Percentiles rank a stretch among this genome's conserved stretches.
Conservation (phyloP, 768 basidiomycete species). For the Cantharellus anzutake region DNA sequence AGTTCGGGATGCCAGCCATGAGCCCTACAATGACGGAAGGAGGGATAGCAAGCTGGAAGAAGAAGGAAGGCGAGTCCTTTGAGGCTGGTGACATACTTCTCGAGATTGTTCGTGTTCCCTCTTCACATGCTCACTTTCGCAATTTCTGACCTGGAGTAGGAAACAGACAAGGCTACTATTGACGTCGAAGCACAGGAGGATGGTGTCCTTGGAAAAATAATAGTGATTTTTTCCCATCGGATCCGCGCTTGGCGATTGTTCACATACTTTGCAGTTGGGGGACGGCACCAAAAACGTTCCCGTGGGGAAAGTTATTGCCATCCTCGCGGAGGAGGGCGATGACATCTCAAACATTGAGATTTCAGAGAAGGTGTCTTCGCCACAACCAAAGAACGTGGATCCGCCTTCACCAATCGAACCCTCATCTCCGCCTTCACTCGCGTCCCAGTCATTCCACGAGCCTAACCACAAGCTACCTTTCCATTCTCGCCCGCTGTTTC, state of each 20-base stretch:
- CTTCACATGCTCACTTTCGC: not conserved
- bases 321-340: slow-evolving; percentile 92
- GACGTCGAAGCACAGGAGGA: slow-evolving; percentile 99
- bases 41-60: slow-evolving; percentile 81
- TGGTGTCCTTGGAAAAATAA: slow-evolving; percentile 81
- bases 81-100: slow-evolving; percentile 66
- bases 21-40: slow-evolving; percentile 95
- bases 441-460: slow-evolving; percentile 17
- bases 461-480: slow-evolving; percentile 12
- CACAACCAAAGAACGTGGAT: slow-evolving; percentile 14
- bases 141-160: slow-evolving; percentile 24
- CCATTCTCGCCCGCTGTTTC: slow-evolving; percentile 40
- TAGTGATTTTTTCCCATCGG: slow-evolving; percentile 32
- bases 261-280: slow-evolving; percentile 25
- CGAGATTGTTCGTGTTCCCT: slow-evolving; percentile 50
- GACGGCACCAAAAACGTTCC: slow-evolving; percentile 73
- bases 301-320: slow-evolving; percentile 77
- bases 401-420: slow-evolving; percentile 2
- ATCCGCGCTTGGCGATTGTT: not conserved
- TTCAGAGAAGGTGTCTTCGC: slow-evolving; percentile 20
- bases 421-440: slow-evolving; percentile 12
- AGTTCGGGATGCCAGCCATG: slow-evolving; percentile 90
- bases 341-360: slow-evolving; percentile 69
- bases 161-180: slow-evolving; percentile 91
- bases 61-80: slow-evolving; percentile 65